Percentiles rank a stretch among this genome's conserved stretches.
Evolutionary conservation across 768 basidiomycete species (phyloP).

Genomic region (Leccinum variicolor): DNA sequence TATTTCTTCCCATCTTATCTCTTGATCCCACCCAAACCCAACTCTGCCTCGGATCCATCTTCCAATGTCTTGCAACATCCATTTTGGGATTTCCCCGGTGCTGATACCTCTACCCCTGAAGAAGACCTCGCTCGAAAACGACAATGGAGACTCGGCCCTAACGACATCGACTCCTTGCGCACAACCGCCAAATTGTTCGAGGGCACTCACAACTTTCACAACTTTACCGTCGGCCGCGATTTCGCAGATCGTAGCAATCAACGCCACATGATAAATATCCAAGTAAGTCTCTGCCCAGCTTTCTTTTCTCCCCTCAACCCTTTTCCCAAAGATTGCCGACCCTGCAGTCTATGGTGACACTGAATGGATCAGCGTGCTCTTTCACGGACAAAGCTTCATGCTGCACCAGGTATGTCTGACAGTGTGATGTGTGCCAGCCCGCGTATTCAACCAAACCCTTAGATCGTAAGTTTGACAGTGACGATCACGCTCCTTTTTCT

Average conservation of each 20-base stretch:
- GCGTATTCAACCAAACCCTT: conserved; percentile 13
- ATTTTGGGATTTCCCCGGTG: conserved; percentile 56
- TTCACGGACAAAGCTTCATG: conserved; percentile 99
- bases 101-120: conserved; percentile 40
- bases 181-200: conserved; percentile 60
- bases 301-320: neutral
- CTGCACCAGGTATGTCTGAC: conserved; percentile 80
- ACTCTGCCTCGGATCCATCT: conserved; percentile 37
- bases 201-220: conserved; percentile 96
- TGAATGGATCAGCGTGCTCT: conserved; percentile 91
- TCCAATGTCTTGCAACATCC: conserved; percentile 37
- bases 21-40: conserved; percentile 85
- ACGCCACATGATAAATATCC: conserved; percentile 85
- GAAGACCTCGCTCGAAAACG: conserved; percentile 68
- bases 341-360: conserved; percentile 89
- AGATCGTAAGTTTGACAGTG: conserved; percentile 28
- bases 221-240: conserved; percentile 89
- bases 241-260: conserved; percentile 79
- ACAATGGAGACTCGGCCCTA: conserved; percentile 59
- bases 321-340: conserved; percentile 59
- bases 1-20: conserved; percentile 96
- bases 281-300: conserved; percentile 41
- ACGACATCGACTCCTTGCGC: conserved; percentile 56
- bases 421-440: neutral
- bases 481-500: conserved; percentile 3